A percentile compares a stretch with the other conserved stretches of the same genome.
Conservation (phyloP, 176 grass and related monocot genomes). For the Oryza longistaminata region DNA sequence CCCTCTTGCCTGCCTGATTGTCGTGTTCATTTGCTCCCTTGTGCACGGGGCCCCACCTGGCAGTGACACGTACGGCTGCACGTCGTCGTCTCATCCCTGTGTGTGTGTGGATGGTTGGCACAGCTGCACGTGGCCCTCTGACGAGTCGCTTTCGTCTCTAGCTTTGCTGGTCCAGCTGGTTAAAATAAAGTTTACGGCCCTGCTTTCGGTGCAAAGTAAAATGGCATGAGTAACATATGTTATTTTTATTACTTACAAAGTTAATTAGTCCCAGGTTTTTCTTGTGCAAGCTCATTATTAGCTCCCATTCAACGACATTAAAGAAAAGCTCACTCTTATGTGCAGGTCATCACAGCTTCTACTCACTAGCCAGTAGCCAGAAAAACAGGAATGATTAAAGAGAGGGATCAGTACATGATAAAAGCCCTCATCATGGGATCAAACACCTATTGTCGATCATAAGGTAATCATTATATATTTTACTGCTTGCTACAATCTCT, state of each 20-base stretch:
- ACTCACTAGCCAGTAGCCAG: neutral
- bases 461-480: constrained; percentile 36
- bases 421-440: neutral
- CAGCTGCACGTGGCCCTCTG: neutral
- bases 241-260: neutral
- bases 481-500: neutral
- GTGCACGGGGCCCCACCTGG: neutral
- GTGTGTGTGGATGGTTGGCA: neutral
- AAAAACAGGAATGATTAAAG: neutral
- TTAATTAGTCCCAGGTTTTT: neutral
- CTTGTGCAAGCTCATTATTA: neutral
- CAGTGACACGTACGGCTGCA: neutral
- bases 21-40: neutral
- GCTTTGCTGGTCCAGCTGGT: neutral
- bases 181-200: neutral
- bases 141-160: neutral
- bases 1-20: neutral
- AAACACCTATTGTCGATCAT: constrained; percentile 22
- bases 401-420: neutral
- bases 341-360: neutral
- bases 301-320: neutral
- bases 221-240: neutral
- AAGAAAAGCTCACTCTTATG: neutral
- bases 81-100: neutral
- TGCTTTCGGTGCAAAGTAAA: constrained; percentile 9